phyloP scores from a whole-genome alignment of 139 green algal genomes.

The Mychonastes homosphaera region DNA sequence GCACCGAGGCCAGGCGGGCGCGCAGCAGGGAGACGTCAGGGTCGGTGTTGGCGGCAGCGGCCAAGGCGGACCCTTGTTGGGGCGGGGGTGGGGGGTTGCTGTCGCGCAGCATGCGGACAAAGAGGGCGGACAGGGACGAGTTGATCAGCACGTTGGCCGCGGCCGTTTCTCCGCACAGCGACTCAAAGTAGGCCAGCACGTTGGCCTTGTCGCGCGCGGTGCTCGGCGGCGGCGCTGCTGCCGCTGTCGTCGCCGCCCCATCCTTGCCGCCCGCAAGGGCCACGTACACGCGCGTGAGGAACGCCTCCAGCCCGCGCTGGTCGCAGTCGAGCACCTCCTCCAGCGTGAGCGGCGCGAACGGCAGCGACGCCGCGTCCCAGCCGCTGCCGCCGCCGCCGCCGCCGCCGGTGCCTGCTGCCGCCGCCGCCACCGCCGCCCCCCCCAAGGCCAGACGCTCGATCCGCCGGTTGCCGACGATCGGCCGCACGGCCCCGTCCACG shows the following conservation, averaged over 20 bases:
- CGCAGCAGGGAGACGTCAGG: too few relatives aligned
- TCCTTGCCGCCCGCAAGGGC: too few relatives aligned
- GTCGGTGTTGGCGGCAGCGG: too few relatives aligned
- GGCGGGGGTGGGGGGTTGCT: constrained; percentile 33
- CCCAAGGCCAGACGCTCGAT: constrained; percentile 69
- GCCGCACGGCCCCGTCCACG: constrained; percentile 68
- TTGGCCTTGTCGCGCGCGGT: constrained; percentile 62
- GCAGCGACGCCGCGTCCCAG: constrained; percentile 56
- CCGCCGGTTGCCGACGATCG: constrained; percentile 78
- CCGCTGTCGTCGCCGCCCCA: neutral
- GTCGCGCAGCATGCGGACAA: constrained; percentile 65
- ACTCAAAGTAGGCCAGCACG: constrained; percentile 84
- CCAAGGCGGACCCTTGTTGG: too few relatives aligned
- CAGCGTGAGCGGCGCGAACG: constrained; percentile 50
- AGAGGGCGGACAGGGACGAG: constrained; percentile 58
- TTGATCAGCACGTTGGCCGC: constrained; percentile 84
- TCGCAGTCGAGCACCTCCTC: constrained; percentile 44
- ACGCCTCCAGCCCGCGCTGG: constrained; percentile 42
- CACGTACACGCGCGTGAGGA: constrained; percentile 47
- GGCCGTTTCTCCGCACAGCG: constrained; percentile 57
- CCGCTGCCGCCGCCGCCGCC: too few relatives aligned
- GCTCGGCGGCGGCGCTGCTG: neutral
- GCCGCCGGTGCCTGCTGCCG: too few relatives aligned
- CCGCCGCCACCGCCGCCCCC: too few relatives aligned
- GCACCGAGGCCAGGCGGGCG: constrained; percentile 46